Evolutionary conservation across 2,329 filamentous ascomycete genomes (phyloP), one percentile per base, ranked within the genome.

Genomic region (Botrytis squamosa): DNA sequence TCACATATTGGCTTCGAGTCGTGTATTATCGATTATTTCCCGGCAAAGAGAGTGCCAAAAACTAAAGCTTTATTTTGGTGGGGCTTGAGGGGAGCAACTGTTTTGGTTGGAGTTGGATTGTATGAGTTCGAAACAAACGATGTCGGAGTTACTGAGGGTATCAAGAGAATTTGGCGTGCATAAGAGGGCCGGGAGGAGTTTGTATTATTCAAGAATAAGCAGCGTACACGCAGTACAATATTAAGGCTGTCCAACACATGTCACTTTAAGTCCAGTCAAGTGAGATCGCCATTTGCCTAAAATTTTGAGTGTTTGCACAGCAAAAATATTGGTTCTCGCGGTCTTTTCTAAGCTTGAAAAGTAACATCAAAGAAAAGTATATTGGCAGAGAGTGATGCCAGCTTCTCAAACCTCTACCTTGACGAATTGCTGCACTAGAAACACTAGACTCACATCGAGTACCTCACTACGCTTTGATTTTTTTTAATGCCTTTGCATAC

Each of bases 41-140:
- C 95, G 78, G 85, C 83, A 77, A 87, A 88, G 81, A 87, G 90
- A 79, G 87, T 92, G 78, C 93, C 94, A 69, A 89, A 87, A 77
- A 84, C 89, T 75, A 89, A 89, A 82, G 90, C 89, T 81, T 72
- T 86, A n/a, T 87, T 91, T 82, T 89, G 88, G 83, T 98, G 94
- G 94, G 85, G 87, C 55, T 89, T 98, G 76, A 94, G 95, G 81
- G 84, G 87, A 64, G 91, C 89, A 75, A 98, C 97, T 18, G 86
- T 95, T 74, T 85, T 93, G 70, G 93, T 95, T 76, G 94, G 93
- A 69, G 88, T 97, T 77, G 95, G 95, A 74, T 88, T 98, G 81
- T 99, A 99, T 85, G 95, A 98, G 84, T 98, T 98, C 80, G 96
- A 99, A 90, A 99, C 96, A 46, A 98, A 98, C 82, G 96, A 99